These are phyloP conservation scores for Ichthyophthirius multifiliis DNA, from an alignment of 169 alveolate genomes.

Conservation along the genomic window DNA sequence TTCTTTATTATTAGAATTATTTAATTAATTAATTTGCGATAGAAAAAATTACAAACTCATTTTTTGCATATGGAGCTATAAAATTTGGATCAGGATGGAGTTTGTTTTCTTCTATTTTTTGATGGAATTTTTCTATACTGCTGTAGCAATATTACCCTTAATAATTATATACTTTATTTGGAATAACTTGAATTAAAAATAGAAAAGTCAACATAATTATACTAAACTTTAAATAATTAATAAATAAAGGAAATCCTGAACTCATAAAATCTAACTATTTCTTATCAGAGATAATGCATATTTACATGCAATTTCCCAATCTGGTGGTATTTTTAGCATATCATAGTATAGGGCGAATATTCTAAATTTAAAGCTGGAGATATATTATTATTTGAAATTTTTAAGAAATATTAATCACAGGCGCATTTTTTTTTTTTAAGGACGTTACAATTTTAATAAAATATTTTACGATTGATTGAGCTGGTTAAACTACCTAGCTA, in stretches of 20 bases:
- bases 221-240: background rate
- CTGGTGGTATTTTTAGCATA: conserved; percentile 18
- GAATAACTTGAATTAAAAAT: background rate
- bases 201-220: background rate
- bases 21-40: background rate
- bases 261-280: background rate
- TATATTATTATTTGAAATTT: too few relatives aligned
- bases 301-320: conserved; percentile 29
- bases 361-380: too few relatives aligned
- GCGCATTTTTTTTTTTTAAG: too few relatives aligned
- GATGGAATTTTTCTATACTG: background rate
- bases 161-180: background rate
- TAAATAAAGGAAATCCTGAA: background rate
- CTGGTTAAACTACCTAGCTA: too few relatives aligned
- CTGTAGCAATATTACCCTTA: background rate
- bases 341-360: too few relatives aligned
- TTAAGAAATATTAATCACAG: too few relatives aligned
- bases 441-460: too few relatives aligned
- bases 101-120: background rate
- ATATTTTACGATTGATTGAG: too few relatives aligned
- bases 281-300: conserved; percentile 25
- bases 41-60: background rate
- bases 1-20: background rate
- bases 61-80: background rate
- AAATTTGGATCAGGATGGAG: background rate